These are phyloP conservation scores for Pseudocercospora eumusae DNA, from an alignment of 2,329 filamentous ascomycete genomes.

Conservation along the genomic window DNA sequence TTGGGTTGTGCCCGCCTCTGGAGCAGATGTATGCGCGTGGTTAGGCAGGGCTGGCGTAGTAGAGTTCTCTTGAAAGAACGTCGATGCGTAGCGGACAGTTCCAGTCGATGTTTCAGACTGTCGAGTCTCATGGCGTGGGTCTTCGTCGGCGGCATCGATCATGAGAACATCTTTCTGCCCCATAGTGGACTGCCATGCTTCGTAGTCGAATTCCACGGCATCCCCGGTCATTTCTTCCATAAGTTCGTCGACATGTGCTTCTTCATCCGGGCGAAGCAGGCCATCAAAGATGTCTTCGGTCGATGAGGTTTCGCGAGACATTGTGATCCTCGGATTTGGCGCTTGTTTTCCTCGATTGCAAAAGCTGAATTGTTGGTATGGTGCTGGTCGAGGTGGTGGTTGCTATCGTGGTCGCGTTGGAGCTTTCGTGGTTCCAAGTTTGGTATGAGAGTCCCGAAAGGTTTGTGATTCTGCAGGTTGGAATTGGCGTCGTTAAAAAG, in stretches of 20 bases:
- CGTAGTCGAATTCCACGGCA: neutral
- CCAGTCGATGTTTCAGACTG: too few relatives aligned
- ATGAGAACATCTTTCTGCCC: neutral
- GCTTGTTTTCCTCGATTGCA: neutral
- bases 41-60: too few relatives aligned
- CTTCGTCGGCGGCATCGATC: neutral
- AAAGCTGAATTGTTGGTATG: neutral
- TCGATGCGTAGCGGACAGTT: too few relatives aligned
- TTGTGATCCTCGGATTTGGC: neutral
- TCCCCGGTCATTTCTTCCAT: neutral
- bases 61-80: too few relatives aligned
- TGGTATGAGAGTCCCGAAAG: neutral
- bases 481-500: too few relatives aligned
- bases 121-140: too few relatives aligned
- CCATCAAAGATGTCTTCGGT: neutral
- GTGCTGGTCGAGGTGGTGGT: neutral
- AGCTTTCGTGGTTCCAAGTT: neutral
- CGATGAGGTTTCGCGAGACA: neutral
- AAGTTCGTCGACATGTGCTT: neutral
- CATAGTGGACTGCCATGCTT: neutral
- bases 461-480: neutral
- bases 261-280: neutral
- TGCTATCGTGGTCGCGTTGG: neutral
- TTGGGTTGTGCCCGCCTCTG: too few relatives aligned
- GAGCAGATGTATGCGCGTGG: too few relatives aligned